Base-by-base conservation (phyloP, 345 rosid species). In the Populus ilicifolia region DNA sequence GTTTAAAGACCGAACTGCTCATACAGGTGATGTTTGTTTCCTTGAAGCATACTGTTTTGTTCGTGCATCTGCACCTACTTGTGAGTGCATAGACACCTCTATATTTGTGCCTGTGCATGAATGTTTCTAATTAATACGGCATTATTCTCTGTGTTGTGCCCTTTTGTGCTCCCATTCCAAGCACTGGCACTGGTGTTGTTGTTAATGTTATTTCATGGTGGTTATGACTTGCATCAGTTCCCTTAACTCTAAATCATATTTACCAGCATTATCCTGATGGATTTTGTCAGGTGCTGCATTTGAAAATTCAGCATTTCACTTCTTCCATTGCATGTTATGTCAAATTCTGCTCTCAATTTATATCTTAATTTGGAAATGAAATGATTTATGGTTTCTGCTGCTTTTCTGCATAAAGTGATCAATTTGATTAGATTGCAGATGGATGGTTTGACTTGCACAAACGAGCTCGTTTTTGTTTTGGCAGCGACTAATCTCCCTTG, bases 401-500 rank as follows among this genome's bases (percentile, higher is more conserved):
- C 59, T 20, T 38, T 76, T 63, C 70, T 56, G 66, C 66, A 66
- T 36, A 73, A 81, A 74, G 23, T 74, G 72, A 83, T 86, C 25
- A 5, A 76, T 79, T 13, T 48, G 21, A 23, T 77, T 82, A 74
- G 75, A 68, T 81, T 86, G 84, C 89, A 96, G 99, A 96, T 96
- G 99, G 99, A 96, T 90, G 98, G 98, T 77, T 84, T 96, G 87
- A 89, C 85, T 18, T 82, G 83, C 79, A 83, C 99, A 30, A 83
- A 96, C 52, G 96, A 96, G 84, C 98, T 96, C 33, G 98, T 96
- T 35, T 96, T 93, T 79, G 98, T 96, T 75, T 84, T 96, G 89
- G 99, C 98, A 0, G 99, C 99, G 25, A 96, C 99, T 36, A 96
- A 96, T 82, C 96, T 96, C 66, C 99, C 99, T 5, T 96, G 99